These are phyloP conservation scores for Microsporum ferrugineum DNA, from an alignment of 2,329 filamentous ascomycete genomes.

Conservation along the genomic window DNA sequence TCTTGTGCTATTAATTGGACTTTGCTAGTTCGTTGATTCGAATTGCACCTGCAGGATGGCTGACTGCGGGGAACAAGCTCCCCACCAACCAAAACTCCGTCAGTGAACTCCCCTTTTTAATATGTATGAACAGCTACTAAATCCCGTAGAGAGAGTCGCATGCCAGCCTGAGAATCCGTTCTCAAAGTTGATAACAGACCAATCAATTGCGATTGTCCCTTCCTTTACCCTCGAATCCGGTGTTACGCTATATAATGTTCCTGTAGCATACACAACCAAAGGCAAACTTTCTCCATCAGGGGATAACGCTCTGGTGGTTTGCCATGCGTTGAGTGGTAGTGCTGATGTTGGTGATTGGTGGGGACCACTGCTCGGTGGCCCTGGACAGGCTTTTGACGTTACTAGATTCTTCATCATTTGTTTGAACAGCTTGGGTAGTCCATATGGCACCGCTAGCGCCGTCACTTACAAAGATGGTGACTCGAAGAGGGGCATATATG, in stretches of 20 bases:
- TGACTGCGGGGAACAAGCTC: conserved; percentile 4
- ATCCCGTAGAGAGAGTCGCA: conserved; percentile 44
- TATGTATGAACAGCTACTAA: conserved; percentile 35
- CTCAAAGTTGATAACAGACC: conserved; percentile 71
- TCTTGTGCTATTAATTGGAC: not conserved
- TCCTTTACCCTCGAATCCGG: conserved; percentile 90
- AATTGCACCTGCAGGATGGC: conserved; percentile 6
- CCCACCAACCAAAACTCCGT: conserved; percentile 10
- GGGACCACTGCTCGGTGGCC: conserved; percentile 43
- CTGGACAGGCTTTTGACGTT: conserved; percentile 44
- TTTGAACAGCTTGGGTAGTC: conserved; percentile 44
- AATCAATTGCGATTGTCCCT: conserved; percentile 75
- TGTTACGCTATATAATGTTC: conserved; percentile 64
- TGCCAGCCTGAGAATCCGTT: conserved; percentile 87
- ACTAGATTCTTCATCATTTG: conserved; percentile 45
- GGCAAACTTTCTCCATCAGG: conserved; percentile 44
- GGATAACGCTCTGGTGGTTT: conserved; percentile 55
- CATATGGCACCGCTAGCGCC: conserved; percentile 45
- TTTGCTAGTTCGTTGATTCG: not conserved
- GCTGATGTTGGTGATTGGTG: conserved; percentile 48
- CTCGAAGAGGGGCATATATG: conserved; percentile 62
- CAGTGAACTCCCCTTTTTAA: conserved; percentile 8
- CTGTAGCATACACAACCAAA: conserved; percentile 53
- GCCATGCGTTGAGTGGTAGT: conserved; percentile 44
- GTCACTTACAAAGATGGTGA: conserved; percentile 75